Evolutionary conservation across 495 filamentous ascomycete genomes (phyloP).

Genomic region (Hypoxylon trugodes): DNA sequence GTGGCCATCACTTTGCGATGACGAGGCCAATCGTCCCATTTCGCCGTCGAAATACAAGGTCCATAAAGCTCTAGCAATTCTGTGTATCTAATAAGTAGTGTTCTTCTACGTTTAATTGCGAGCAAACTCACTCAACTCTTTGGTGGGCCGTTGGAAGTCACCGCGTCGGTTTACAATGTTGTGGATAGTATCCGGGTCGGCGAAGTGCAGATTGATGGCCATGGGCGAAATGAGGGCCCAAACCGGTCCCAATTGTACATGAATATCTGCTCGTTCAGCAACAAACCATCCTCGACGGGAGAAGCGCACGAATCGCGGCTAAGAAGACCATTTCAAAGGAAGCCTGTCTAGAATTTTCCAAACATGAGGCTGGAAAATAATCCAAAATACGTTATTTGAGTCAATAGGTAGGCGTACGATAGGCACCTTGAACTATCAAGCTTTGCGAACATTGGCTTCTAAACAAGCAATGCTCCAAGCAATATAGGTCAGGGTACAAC

Average conservation of each 20-base stretch:
- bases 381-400: conserved; percentile 27
- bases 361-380: conserved; percentile 21
- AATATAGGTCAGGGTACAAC: background rate
- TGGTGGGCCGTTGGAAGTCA: conserved; percentile 23
- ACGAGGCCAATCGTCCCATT: conserved; percentile 50
- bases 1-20: conserved; percentile 50
- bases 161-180: conserved; percentile 13
- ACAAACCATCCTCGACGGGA: conserved; percentile 32
- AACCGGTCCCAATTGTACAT: conserved; percentile 19
- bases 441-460: background rate
- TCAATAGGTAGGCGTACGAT: conserved; percentile 30
- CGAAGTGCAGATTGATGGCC: conserved; percentile 18
- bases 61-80: conserved; percentile 33
- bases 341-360: conserved; percentile 25
- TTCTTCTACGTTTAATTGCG: background rate
- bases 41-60: conserved; percentile 29
- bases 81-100: conserved; percentile 8
- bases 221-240: conserved; percentile 32
- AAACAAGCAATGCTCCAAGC: background rate
- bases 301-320: conserved; percentile 10
- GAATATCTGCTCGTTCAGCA: conserved; percentile 10
- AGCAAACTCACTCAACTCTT: background rate
- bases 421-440: conserved; percentile 15
- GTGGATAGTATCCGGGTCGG: conserved; percentile 22
- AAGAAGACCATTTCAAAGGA: conserved; percentile 20